Conservation (phyloP, 306 rosid genomes). For the Arachis hypogaea region DNA sequence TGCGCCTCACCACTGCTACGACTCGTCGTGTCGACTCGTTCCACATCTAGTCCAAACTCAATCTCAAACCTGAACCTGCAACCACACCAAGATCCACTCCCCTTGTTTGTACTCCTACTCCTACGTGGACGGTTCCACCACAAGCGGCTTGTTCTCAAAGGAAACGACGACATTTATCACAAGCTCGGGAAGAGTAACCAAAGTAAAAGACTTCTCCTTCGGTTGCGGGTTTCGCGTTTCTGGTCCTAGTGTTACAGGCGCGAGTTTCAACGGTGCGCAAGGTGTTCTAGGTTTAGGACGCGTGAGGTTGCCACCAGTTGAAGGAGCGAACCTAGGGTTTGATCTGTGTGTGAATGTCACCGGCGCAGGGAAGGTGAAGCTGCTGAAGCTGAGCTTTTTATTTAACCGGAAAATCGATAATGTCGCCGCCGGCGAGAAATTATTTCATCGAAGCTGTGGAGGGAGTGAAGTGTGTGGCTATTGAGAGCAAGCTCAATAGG, state of each 20-base stretch:
- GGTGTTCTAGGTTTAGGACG: slow-evolving; percentile 83
- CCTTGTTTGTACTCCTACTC: slow-evolving; percentile 67
- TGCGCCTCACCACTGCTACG: slow-evolving; percentile 67
- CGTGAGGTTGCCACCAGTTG: slow-evolving; percentile 31
- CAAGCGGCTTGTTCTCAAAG: slow-evolving; percentile 66
- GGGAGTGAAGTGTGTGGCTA: slow-evolving; percentile 62
- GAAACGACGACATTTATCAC: slow-evolving; percentile 60
- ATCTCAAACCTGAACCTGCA: slow-evolving; percentile 31
- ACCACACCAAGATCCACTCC: slow-evolving; percentile 56
- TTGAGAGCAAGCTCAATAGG: slow-evolving; percentile 50
- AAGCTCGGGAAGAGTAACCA: slow-evolving; percentile 36
- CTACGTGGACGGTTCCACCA: slow-evolving; percentile 63
- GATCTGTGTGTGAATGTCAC: slow-evolving; percentile 74
- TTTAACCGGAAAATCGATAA: slow-evolving; percentile 47
- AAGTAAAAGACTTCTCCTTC: slow-evolving; percentile 34
- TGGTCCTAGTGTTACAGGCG: slow-evolving; percentile 67
- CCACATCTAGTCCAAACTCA: slow-evolving; percentile 45
- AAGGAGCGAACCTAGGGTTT: slow-evolving; percentile 43
- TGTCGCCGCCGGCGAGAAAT: slow-evolving; percentile 69
- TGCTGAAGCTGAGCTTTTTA: slow-evolving; percentile 62
- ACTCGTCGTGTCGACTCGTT: slow-evolving; percentile 52
- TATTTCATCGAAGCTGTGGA: slow-evolving; percentile 64
- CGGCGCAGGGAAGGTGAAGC: slow-evolving; percentile 36
- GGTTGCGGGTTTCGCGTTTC: slow-evolving; percentile 69
- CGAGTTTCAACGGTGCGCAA: slow-evolving; percentile 64